Percentiles rank a stretch among this genome's conserved stretches.
Conservation (phyloP, 352 stramenopile genomes). For the Phytophthora crassamura region DNA sequence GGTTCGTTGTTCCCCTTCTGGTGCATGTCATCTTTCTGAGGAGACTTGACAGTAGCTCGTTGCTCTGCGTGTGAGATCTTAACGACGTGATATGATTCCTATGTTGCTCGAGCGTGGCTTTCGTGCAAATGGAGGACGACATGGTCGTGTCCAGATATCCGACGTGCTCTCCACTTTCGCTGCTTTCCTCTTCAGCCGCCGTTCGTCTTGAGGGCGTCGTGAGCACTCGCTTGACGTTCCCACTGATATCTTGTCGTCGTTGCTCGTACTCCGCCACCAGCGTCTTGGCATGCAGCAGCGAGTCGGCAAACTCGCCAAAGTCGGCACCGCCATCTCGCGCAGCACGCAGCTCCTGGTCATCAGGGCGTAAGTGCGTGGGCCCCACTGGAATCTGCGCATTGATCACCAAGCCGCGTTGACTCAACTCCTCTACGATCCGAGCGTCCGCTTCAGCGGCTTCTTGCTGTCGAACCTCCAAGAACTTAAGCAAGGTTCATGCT, state of each 20-base stretch:
- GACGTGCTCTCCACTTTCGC: conserved; percentile 30
- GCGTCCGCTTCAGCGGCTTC: conserved; percentile 55
- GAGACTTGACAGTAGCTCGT: too few species aligned
- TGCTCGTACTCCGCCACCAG: conserved; percentile 66
- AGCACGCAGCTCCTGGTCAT: conserved; percentile 42
- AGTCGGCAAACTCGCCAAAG: conserved; percentile 66
- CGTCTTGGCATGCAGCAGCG: too few species aligned
- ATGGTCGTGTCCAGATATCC: conserved; percentile 69
- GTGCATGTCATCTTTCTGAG: too few species aligned
- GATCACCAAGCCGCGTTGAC: conserved; percentile 62
- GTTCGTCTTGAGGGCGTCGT: conserved; percentile 18
- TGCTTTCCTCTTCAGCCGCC: conserved; percentile 11
- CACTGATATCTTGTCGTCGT: conserved; percentile 49
- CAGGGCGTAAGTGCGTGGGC: conserved; percentile 58
- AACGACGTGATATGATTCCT: too few species aligned
- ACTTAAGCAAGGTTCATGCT: conserved; percentile 46
- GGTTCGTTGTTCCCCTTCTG: conserved; percentile 41
- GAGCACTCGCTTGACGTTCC: conserved; percentile 42
- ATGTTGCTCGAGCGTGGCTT: too few species aligned
- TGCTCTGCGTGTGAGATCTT: too few species aligned
- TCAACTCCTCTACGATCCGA: conserved; percentile 49
- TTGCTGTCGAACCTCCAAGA: conserved; percentile 56
- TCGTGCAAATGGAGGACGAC: conserved; percentile 50
- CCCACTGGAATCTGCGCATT: conserved; percentile 81
- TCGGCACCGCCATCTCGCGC: conserved; percentile 2